These are phyloP conservation scores for Auriscalpium microsporum DNA, from an alignment of 768 basidiomycete genomes.

Conservation along the genomic window DNA sequence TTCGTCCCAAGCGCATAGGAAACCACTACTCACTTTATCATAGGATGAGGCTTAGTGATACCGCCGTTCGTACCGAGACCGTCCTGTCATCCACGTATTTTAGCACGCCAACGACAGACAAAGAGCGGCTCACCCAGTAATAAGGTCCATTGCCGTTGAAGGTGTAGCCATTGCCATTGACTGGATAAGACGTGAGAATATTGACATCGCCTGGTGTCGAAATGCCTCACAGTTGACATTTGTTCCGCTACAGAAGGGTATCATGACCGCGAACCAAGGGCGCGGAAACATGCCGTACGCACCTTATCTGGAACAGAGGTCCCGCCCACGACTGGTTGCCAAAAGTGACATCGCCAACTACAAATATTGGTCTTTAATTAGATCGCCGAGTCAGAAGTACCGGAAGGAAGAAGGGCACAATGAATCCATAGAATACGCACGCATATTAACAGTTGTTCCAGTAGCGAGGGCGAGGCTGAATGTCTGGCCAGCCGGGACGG, in stretches of 20 bases:
- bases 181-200: constrained; percentile 1
- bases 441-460: constrained; percentile 50
- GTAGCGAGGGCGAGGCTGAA: constrained; percentile 37
- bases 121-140: constrained; percentile 30
- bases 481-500: constrained; percentile 45
- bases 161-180: constrained; percentile 33
- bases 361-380: background rate
- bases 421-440: constrained; percentile 26
- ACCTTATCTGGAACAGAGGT: constrained; percentile 39
- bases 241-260: constrained; percentile 29
- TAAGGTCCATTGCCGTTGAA: constrained; percentile 36
- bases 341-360: constrained; percentile 53
- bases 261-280: background rate
- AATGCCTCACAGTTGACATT: constrained; percentile 37
- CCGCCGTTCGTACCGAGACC: constrained; percentile 25
- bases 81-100: constrained; percentile 12
- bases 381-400: too few relatives aligned
- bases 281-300: background rate
- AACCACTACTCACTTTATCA: constrained; percentile 28
- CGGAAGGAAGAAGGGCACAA: too few relatives aligned
- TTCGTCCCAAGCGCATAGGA: too few relatives aligned
- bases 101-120: too few relatives aligned
- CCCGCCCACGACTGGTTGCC: constrained; percentile 44
- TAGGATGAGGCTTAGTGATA: constrained; percentile 26
- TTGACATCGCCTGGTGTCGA: too few relatives aligned